Evolutionary conservation across 1,139 yeast species (phyloP).

Genomic region (Debaryomycetaceae sp.): DNA sequence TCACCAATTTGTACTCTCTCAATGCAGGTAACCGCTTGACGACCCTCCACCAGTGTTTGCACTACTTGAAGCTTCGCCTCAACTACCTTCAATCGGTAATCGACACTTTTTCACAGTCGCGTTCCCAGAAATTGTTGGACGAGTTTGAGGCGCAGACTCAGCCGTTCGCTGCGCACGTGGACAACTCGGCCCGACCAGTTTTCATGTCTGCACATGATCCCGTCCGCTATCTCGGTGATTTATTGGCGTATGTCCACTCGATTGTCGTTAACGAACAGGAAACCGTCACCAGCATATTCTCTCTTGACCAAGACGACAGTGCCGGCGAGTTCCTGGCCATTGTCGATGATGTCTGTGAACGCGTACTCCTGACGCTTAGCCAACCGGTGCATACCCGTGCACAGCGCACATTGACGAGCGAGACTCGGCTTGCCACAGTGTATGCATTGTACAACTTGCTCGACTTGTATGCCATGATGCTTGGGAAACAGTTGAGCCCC

Average conservation of each 20-base stretch:
- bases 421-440: constrained; percentile 43
- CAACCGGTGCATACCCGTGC: constrained; percentile 38
- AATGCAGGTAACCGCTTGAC: constrained; percentile 16
- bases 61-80: constrained; percentile 23
- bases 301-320: constrained; percentile 10
- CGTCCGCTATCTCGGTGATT: constrained; percentile 71
- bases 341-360: constrained; percentile 24
- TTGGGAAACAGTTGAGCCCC: constrained; percentile 32
- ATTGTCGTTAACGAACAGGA: constrained; percentile 87
- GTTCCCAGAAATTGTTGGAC: constrained; percentile 46
- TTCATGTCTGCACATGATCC: constrained; percentile 72
- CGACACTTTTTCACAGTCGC: constrained; percentile 34
- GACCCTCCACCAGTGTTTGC: constrained; percentile 24
- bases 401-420: constrained; percentile 61
- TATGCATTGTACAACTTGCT: constrained; percentile 54
- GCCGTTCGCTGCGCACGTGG: constrained; percentile 8
- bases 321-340: constrained; percentile 12
- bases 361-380: constrained; percentile 38
- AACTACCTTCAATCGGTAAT: constrained; percentile 45
- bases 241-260: constrained; percentile 81
- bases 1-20: constrained; percentile 25
- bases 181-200: constrained; percentile 33
- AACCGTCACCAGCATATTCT: constrained; percentile 40
- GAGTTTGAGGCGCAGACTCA: constrained; percentile 48
- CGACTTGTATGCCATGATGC: constrained; percentile 61